Evolutionary conservation across 2,329 filamentous ascomycete genomes (phyloP), one percentile per base, ranked within the genome.

Genomic region (Colletotrichum tropicale): DNA sequence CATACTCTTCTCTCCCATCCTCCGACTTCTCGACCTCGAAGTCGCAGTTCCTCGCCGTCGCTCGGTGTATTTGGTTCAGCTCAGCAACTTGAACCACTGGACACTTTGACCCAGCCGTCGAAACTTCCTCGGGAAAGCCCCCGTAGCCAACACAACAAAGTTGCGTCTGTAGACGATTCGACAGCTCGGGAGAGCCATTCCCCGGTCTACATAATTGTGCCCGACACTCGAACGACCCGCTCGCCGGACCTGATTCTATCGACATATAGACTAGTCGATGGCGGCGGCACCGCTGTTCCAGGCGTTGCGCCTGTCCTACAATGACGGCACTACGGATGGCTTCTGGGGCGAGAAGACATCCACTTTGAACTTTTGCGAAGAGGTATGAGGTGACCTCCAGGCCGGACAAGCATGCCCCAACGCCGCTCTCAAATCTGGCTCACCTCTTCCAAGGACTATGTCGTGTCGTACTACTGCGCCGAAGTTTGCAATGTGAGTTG

Each of bases 321-420:
- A 77, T n/a, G 69, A 77, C n/a, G 66, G 28, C 48, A 15, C 38
- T 30, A 36, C 62, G 8, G 66, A 83, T 48, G 93, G 93, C 24
- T 92, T 91, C 82, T 95, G 93, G 93, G 90, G 89, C 8, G 91
- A 93, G 26, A 91, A 94, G 71, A 95, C 93, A 2, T 92, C 92
- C 10, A 95, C 93, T 1, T 81, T 95, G 60, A 95, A 96, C 82
- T 96, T 94, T 90, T 96, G 94, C 81, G 94, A 96, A 88, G 94
- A 95, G 88, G 93, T 93, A 83, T 77, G 76, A 66, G n/a, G n/a
- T 15, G 28, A 83, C 76, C 64, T 32, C 21, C n/a, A 15, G 24
- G 26, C 64, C 26, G 43, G 16, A 12, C 15, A 34, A 21, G n/a
- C 21, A 26, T 18, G 15, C 16, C 16, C 28, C 21, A 18, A 28